phyloP scores from a whole-genome alignment of 2,329 filamentous ascomycete species.

The Phyllosticta citrichinensis region DNA sequence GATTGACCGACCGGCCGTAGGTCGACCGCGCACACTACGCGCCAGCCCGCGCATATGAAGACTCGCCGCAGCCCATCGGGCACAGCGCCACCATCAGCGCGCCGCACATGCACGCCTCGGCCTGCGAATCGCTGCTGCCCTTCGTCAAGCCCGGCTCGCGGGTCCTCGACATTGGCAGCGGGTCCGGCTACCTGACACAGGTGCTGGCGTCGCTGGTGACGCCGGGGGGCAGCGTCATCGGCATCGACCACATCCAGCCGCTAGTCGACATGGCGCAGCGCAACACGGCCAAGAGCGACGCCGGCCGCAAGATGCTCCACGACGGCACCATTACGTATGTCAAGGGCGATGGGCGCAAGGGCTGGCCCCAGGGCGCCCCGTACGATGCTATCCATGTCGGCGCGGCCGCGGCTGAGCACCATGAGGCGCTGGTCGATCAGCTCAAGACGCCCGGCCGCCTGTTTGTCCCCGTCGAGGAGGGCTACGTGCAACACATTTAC shows the following conservation, averaged over 20 bases:
- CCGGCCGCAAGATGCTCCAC: conserved; percentile 48
- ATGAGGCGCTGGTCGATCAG: conserved; percentile 64
- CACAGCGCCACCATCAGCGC: conserved; percentile 60
- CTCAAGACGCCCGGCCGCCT: conserved; percentile 66
- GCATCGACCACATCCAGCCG: conserved; percentile 40
- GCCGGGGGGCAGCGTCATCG: conserved; percentile 34
- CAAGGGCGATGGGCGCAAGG: conserved; percentile 52
- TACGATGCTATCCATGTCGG: conserved; percentile 97
- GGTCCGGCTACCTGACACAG: conserved; percentile 69
- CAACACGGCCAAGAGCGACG: conserved; percentile 36
- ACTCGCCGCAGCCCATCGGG: conserved; percentile 60
- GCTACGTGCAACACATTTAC: conserved; percentile 56
- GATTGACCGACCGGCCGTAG: conserved; percentile 29
- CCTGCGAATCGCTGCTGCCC: conserved; percentile 52
- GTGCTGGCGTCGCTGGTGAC: conserved; percentile 70
- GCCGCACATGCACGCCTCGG: conserved; percentile 62
- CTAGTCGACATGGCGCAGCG: conserved; percentile 31
- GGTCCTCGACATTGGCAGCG: conserved; percentile 41
- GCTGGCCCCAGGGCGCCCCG: conserved; percentile 38
- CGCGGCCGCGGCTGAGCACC: conserved; percentile 67
- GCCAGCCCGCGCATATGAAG: conserved; percentile 59
- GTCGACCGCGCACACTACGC: conserved; percentile 85
- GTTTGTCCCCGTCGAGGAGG: conserved; percentile 64
- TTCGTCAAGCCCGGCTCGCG: conserved; percentile 42
- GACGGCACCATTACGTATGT: conserved; percentile 60